Evolutionary conservation across 345 rosid genomes (phyloP).

Genomic region (Schrenkiella parvula): DNA sequence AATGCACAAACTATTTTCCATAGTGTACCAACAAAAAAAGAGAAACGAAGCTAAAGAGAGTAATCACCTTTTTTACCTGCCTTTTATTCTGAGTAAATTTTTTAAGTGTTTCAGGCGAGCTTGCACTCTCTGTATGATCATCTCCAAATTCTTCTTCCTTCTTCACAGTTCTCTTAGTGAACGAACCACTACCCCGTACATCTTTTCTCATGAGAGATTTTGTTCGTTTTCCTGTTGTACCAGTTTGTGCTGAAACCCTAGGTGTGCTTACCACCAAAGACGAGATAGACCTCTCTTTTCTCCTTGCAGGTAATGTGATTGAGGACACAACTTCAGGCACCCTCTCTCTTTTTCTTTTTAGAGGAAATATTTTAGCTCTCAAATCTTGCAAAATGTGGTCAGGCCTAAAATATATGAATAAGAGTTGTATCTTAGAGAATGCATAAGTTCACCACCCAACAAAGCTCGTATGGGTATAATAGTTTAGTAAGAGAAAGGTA

Average conservation of each 20-base stretch:
- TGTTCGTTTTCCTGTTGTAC: constrained; percentile 71
- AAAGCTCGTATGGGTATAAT: neutral
- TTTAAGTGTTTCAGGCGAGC: constrained; percentile 66
- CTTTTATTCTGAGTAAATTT: constrained; percentile 51
- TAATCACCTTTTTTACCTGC: constrained; percentile 52
- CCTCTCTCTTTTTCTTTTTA: constrained; percentile 57
- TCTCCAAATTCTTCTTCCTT: constrained; percentile 56
- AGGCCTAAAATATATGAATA: constrained; percentile 48
- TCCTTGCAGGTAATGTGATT: constrained; percentile 52
- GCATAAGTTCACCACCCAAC: constrained; percentile 5
- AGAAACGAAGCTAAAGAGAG: constrained; percentile 16
- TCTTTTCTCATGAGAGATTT: constrained; percentile 58
- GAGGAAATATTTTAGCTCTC: constrained; percentile 80
- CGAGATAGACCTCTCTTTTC: constrained; percentile 95
- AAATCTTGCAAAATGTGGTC: constrained; percentile 90
- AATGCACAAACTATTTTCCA: neutral
- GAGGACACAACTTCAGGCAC: constrained; percentile 59
- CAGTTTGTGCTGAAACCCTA: constrained; percentile 57
- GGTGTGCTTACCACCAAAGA: constrained; percentile 86
- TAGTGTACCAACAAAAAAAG: constrained; percentile 5
- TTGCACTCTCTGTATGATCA: constrained; percentile 48
- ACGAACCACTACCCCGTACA: constrained; percentile 44
- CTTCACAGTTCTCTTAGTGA: constrained; percentile 43
- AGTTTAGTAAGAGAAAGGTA: neutral
- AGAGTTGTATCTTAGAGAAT: constrained; percentile 15